Conservation (phyloP, 1,284 basidiomycete species). For the Cutaneotrichosporon dermatis region DNA sequence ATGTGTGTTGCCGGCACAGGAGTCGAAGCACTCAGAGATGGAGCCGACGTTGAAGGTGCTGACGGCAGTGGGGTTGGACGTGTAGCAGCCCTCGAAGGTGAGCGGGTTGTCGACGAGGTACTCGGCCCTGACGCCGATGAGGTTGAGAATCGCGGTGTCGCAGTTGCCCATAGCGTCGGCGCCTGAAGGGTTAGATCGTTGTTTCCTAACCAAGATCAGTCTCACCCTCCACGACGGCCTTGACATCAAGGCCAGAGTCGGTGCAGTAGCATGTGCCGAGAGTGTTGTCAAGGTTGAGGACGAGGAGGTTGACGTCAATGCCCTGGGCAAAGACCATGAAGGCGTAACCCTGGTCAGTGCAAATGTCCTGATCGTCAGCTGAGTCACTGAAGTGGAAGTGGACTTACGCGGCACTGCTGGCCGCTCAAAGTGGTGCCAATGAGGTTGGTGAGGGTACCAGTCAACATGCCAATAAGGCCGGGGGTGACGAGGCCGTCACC, state of each 20-base stretch:
- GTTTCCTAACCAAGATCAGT: too few species aligned
- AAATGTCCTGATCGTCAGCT: neutral
- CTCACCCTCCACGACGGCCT: neutral
- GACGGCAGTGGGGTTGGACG: neutral
- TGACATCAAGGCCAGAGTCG: neutral
- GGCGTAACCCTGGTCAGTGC: neutral
- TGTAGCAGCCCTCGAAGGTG: neutral
- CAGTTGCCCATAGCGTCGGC: neutral
- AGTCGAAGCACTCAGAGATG: neutral
- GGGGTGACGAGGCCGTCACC: neutral
- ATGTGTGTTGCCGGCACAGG: neutral
- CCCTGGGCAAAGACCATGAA: conserved; percentile 1
- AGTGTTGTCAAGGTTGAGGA: neutral
- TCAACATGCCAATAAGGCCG: neutral
- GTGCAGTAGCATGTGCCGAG: conserved; percentile 4
- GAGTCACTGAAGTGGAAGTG: neutral
- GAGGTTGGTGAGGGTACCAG: neutral
- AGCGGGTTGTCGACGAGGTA: neutral
- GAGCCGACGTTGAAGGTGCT: neutral
- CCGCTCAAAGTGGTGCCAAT: neutral
- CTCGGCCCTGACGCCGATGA: conserved; percentile 2
- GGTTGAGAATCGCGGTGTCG: neutral
- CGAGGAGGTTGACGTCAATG: neutral
- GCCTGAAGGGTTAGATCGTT: neutral
- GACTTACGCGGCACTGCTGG: neutral